Evolutionary conservation across 1,139 yeast genomes (phyloP).

Genomic region (Zygoascus hellenicus): DNA sequence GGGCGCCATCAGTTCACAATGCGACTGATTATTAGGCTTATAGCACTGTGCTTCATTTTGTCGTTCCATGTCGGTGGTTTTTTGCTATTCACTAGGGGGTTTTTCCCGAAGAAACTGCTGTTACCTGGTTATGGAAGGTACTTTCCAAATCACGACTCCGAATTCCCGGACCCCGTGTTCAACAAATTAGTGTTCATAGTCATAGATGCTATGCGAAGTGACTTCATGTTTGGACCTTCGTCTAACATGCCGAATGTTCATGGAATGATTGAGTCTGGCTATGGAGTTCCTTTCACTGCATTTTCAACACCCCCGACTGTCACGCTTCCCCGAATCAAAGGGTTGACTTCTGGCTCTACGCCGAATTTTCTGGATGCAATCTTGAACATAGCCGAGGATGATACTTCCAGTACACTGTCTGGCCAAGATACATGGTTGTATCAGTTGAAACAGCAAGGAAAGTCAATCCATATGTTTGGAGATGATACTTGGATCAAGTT

Average conservation of each 20-base stretch:
- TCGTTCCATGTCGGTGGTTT: constrained; percentile 49
- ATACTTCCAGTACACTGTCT: constrained; percentile 64
- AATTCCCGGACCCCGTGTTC: constrained; percentile 41
- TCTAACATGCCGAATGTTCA: constrained; percentile 68
- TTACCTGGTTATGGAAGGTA: constrained; percentile 50
- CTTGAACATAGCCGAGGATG: constrained; percentile 88
- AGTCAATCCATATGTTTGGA: constrained; percentile 76
- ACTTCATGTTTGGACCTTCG: constrained; percentile 60
- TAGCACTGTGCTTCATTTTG: constrained; percentile 22
- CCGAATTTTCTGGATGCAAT: constrained; percentile 96
- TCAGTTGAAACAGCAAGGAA: constrained; percentile 47
- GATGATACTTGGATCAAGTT: constrained; percentile 97
- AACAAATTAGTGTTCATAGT: constrained; percentile 72
- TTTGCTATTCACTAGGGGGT: constrained; percentile 66
- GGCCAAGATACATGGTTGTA: constrained; percentile 83
- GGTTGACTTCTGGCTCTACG: constrained; percentile 88
- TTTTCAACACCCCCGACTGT: constrained; percentile 95
- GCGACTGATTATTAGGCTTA: background rate
- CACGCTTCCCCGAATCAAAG: constrained; percentile 87
- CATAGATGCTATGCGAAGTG: constrained; percentile 88
- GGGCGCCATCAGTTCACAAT: too few relatives aligned
- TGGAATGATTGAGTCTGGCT: constrained; percentile 52
- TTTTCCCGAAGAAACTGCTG: constrained; percentile 80
- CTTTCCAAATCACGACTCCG: constrained; percentile 24
- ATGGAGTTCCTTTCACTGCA: constrained; percentile 85